A percentile compares a stretch with the other conserved stretches of the same genome.
phyloP scores from a whole-genome alignment of 345 rosid genomes.

The Salix purpurea region DNA sequence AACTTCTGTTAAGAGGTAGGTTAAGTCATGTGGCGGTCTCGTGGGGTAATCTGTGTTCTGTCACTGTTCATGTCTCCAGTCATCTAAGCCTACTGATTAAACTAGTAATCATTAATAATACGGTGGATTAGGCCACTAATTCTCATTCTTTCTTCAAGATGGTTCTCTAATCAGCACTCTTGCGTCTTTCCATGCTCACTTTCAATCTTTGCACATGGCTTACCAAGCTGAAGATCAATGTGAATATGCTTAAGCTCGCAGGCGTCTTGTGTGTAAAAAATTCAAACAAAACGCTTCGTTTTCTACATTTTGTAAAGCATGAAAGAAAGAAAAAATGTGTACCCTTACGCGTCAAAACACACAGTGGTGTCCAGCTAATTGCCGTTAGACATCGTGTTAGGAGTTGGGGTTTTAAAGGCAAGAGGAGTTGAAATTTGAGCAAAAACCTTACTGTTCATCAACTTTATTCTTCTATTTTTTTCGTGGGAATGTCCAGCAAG shows the following conservation, averaged over 20 bases:
- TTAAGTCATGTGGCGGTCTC: constrained; percentile 4
- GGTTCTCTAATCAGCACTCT: background rate
- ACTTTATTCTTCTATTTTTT: background rate
- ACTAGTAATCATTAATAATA: background rate
- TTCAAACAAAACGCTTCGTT: background rate
- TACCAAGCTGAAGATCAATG: background rate
- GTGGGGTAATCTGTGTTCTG: constrained; percentile 12
- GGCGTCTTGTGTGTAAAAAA: background rate
- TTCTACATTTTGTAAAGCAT: background rate
- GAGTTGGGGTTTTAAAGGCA: background rate
- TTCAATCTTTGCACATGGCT: background rate
- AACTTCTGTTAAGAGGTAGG: constrained; percentile 2
- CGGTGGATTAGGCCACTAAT: background rate
- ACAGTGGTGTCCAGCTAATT: constrained; percentile 16
- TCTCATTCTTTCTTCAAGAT: background rate
- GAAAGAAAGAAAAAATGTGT: background rate
- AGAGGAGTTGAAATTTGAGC: background rate
- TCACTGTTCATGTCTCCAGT: background rate
- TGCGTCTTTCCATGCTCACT: background rate
- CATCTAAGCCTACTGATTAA: background rate
- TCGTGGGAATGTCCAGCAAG: background rate
- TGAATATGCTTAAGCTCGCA: background rate
- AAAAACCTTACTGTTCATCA: background rate
- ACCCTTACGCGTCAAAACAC: too few species aligned
- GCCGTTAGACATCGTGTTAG: background rate